Percentiles rank a stretch among this genome's conserved stretches.
Evolutionary conservation across 208 protist genomes (phyloP).

Genomic region (Acanthamoeba triangularis): DNA sequence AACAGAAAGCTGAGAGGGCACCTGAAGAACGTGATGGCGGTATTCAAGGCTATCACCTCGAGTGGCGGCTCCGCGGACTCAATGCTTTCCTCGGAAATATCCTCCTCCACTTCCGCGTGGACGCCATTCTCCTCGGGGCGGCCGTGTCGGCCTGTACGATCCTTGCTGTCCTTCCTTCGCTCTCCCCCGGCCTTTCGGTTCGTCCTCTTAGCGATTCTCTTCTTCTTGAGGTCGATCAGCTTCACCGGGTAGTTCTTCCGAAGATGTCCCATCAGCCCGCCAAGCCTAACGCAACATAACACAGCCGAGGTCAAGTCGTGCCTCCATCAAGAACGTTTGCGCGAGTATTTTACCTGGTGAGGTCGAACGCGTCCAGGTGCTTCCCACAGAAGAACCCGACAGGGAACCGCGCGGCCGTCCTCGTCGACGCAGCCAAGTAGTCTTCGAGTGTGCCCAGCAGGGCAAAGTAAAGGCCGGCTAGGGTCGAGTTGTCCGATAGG

Average conservation of each 20-base stretch:
- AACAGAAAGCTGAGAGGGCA: background rate
- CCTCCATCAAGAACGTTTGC: too few species aligned
- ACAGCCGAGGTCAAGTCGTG: background rate
- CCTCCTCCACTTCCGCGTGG: background rate
- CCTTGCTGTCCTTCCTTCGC: background rate
- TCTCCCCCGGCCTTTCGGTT: background rate
- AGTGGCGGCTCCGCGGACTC: conserved; percentile 6
- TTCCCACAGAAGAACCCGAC: conserved; percentile 10
- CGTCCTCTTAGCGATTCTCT: background rate
- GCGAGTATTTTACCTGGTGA: background rate
- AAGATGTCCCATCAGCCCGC: conserved; percentile 15
- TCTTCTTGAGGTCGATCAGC: conserved; percentile 16
- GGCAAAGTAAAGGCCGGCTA: background rate
- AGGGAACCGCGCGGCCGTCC: background rate
- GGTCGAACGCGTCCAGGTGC: background rate
- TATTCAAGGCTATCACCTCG: background rate
- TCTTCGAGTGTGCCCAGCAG: conserved; percentile 5
- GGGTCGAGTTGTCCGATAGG: conserved; percentile 7
- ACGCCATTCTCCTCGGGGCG: background rate
- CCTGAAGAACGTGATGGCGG: conserved; percentile 28
- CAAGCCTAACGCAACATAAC: background rate
- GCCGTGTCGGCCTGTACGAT: background rate
- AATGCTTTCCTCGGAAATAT: background rate
- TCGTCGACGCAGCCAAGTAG: conserved; percentile 1
- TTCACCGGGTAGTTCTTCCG: background rate